A percentile compares a stretch with the other conserved stretches of the same genome.
phyloP scores from a whole-genome alignment of 345 rosid genomes.

The Chamaenerion angustifolium region DNA sequence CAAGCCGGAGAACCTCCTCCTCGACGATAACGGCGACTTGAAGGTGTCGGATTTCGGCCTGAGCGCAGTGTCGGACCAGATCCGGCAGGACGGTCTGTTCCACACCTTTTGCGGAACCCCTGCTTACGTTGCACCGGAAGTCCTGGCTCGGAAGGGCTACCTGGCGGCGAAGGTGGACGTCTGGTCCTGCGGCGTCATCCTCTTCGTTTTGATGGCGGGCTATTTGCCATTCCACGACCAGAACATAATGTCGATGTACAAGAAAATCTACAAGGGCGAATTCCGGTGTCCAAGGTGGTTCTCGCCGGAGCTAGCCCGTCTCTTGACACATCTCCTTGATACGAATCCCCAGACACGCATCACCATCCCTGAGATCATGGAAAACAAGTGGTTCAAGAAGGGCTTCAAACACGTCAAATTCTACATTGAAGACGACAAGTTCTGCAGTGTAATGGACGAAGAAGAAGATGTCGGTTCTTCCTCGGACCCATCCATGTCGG shows the following conservation, averaged over 20 bases:
- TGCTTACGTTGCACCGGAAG: constrained; percentile 6
- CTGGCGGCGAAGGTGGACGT: constrained; percentile 3
- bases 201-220: constrained; percentile 5
- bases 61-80: constrained; percentile 6
- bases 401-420: constrained; percentile 5
- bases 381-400: constrained; percentile 6
- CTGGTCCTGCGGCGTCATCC: constrained; percentile 7
- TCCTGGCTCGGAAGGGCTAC: constrained; percentile 3
- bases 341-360: constrained; percentile 3
- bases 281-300: constrained; percentile 4
- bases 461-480: not conserved
- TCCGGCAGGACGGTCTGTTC: constrained; percentile 5
- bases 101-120: constrained; percentile 7
- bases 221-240: constrained; percentile 3
- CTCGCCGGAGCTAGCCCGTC: constrained; percentile 2
- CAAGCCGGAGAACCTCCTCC: constrained; percentile 9
- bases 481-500: constrained; percentile 2
- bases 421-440: constrained; percentile 6
- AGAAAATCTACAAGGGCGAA: constrained; percentile 5
- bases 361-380: constrained; percentile 8
- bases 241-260: constrained; percentile 5
- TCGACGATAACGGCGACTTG: constrained; percentile 2
- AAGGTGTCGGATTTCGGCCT: constrained; percentile 7
- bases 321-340: constrained; percentile 2
- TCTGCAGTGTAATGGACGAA: not conserved